A percentile compares a stretch with the other conserved stretches of the same genome.
Conservation (phyloP, 805 yeast genomes). For the Wickerhamiella lipophila region DNA sequence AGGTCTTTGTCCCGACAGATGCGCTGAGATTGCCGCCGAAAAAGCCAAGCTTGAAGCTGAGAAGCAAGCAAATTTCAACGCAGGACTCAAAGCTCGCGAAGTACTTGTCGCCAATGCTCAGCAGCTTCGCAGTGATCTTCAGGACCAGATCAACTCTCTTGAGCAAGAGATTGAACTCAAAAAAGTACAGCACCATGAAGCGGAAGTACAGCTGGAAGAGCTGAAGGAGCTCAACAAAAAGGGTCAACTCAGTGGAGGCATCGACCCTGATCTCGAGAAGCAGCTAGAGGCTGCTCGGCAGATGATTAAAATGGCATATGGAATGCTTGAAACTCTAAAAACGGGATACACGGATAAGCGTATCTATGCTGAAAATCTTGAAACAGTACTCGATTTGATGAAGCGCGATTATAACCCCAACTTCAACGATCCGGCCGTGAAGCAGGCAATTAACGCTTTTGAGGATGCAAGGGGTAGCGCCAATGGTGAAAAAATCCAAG, state of each 20-base stretch:
- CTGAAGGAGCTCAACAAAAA: neutral
- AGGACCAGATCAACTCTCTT: slow-evolving; percentile 8
- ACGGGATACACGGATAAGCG: neutral
- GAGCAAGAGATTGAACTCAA: slow-evolving; percentile 1
- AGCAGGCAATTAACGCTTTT: slow-evolving; percentile 44
- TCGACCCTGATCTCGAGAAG: slow-evolving; percentile 16
- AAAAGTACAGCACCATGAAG: slow-evolving; percentile 22
- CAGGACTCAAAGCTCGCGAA: slow-evolving; percentile 31
- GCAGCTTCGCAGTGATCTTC: neutral
- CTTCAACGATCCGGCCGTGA: slow-evolving; percentile 78
- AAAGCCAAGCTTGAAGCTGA: slow-evolving; percentile 25
- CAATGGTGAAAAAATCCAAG: neutral
- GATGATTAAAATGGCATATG: slow-evolving; percentile 8
- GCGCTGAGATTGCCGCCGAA: slow-evolving; percentile 38
- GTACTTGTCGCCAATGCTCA: slow-evolving; percentile 25
- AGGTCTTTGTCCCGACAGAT: slow-evolving; percentile 42
- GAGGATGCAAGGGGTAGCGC: slow-evolving; percentile 18
- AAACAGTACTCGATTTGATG: slow-evolving; percentile 36
- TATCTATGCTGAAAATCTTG: slow-evolving; percentile 15
- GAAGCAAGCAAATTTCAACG: slow-evolving; percentile 18
- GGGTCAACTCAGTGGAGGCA: slow-evolving; percentile 13
- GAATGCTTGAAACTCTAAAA: slow-evolving; percentile 11
- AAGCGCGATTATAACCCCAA: slow-evolving; percentile 59
- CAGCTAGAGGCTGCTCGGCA: slow-evolving; percentile 9
- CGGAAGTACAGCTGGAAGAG: slow-evolving; percentile 14